phyloP scores from a whole-genome alignment of 306 rosid species.

The Canavalia ensiformis region DNA sequence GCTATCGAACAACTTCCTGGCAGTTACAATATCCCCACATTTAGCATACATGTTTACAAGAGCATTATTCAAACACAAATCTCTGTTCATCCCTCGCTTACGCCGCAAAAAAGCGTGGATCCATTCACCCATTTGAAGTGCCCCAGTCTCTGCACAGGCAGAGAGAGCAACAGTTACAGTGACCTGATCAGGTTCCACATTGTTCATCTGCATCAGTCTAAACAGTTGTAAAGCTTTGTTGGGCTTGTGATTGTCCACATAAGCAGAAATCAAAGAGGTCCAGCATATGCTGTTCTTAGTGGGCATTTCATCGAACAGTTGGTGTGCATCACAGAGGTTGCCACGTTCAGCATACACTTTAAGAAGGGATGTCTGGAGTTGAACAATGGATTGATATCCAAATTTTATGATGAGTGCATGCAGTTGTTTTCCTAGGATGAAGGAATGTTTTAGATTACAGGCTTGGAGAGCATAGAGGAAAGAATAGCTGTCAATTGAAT shows the following conservation, averaged over 20 bases:
- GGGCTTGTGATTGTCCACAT: constrained; percentile 62
- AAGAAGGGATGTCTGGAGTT: constrained; percentile 66
- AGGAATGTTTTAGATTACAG: constrained; percentile 47
- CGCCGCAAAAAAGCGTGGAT: constrained; percentile 51
- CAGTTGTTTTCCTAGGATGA: constrained; percentile 54
- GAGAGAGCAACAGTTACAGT: constrained; percentile 61
- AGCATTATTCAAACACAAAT: constrained; percentile 65
- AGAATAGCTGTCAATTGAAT: constrained; percentile 60
- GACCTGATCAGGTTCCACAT: constrained; percentile 65
- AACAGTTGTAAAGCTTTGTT: constrained; percentile 57
- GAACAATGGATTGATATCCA: constrained; percentile 54
- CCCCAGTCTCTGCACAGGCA: constrained; percentile 69
- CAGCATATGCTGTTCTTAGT: constrained; percentile 54
- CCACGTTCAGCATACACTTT: constrained; percentile 47
- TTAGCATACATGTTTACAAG: constrained; percentile 70
- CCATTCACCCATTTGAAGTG: constrained; percentile 62
- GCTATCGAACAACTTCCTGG: constrained; percentile 66
- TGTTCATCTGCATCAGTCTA: constrained; percentile 60
- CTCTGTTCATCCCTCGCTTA: constrained; percentile 42
- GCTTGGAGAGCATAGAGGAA: constrained; percentile 62
- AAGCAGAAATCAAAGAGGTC: constrained; percentile 70
- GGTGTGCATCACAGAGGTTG: constrained; percentile 48
- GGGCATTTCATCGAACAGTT: constrained; percentile 61
- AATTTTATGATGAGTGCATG: constrained; percentile 60
- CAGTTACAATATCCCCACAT: constrained; percentile 57